Evolutionary conservation across 441 rosid species (phyloP), one percentile per base, ranked within the genome.

Genomic region (Macaranga tanarius): DNA sequence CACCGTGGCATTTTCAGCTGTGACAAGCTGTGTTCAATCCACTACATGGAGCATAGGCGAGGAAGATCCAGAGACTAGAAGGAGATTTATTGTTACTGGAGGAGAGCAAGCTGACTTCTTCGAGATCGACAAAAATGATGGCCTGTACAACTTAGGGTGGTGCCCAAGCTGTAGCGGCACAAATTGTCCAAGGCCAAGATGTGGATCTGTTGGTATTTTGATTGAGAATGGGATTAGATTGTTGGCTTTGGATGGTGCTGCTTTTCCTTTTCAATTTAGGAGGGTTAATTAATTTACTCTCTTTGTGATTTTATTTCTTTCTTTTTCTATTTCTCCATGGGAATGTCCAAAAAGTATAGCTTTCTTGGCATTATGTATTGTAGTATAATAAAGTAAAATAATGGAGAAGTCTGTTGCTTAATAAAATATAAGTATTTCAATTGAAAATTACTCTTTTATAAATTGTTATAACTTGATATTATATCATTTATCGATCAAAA

Each of bases 201-300:
- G 78, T 47, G 64, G 69, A 10, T 12, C 42, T 26, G 70, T 57
- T n/a, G 70, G 73, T 10, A 55, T 75, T 54, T 20, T 31, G 59
- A 16, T 62, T 5, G 65, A 65, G 70, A 7, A 69, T 55, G 73
- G 59, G 12, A 69, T 1, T 31, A 62, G 74, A 23, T 55, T 69
- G 23, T 20, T 75, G 69, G 68, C 57, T 0, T 45, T 75, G 57
- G 78, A 69, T 44, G 78, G 34, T 47, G n/a, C 69, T 52, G 78
- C 69, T 31, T 69, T 69, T 45, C 74, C 70, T 55, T 75, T 69
- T 10, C 28, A 57, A 25, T 75, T 75, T 47, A 26, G 51, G 44
- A 69, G 65, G 51, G 68, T 45, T 38, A 62, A 55, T 61, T 26
- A 50, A 42, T 67, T 67, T 42, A 22, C 17, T 64, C n/a, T 45